Evolutionary conservation across 2,329 filamentous ascomycete species (phyloP).

Genomic region (Aspergillus brasiliensis): DNA sequence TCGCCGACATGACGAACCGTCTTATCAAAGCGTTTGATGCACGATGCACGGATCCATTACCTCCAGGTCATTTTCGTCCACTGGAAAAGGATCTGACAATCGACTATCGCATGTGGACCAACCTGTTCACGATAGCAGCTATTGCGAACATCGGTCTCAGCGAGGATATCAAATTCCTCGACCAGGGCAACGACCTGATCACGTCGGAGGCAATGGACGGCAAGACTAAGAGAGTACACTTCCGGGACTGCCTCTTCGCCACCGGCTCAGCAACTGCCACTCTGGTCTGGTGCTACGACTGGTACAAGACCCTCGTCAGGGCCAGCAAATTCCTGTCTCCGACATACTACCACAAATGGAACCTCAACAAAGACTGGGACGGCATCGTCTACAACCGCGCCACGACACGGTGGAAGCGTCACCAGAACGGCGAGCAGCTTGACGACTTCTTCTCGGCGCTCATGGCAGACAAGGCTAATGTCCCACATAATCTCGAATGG

Average conservation of each 20-base stretch:
- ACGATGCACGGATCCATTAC: constrained; percentile 30
- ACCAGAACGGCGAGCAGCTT: constrained; percentile 52
- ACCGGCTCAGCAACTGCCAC: constrained; percentile 16
- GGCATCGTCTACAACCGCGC: constrained; percentile 25
- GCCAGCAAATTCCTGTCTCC: constrained; percentile 22
- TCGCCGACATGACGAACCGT: constrained; percentile 38
- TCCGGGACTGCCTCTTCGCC: constrained; percentile 22
- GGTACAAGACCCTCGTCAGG: constrained; percentile 19
- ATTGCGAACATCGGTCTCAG: constrained; percentile 45
- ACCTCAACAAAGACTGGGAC: constrained; percentile 22
- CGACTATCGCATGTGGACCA: constrained; percentile 41
- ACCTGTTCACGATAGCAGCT: constrained; percentile 41
- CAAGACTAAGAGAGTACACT: constrained; percentile 17
- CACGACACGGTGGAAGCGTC: constrained; percentile 20
- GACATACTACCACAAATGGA: constrained; percentile 22
- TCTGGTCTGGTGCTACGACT: constrained; percentile 27
- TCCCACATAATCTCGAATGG: constrained; percentile 51
- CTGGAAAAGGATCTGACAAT: constrained; percentile 30
- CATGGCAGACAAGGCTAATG: constrained; percentile 51
- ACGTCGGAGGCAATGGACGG: constrained; percentile 28
- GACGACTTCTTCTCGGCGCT: constrained; percentile 59
- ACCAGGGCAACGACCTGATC: constrained; percentile 36
- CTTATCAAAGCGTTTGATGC: constrained; percentile 40
- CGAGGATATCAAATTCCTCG: constrained; percentile 39
- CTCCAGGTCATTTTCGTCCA: neutral